These are phyloP conservation scores for Penicillium crystallinum DNA, from an alignment of 495 filamentous ascomycete genomes.

Conservation along the genomic window DNA sequence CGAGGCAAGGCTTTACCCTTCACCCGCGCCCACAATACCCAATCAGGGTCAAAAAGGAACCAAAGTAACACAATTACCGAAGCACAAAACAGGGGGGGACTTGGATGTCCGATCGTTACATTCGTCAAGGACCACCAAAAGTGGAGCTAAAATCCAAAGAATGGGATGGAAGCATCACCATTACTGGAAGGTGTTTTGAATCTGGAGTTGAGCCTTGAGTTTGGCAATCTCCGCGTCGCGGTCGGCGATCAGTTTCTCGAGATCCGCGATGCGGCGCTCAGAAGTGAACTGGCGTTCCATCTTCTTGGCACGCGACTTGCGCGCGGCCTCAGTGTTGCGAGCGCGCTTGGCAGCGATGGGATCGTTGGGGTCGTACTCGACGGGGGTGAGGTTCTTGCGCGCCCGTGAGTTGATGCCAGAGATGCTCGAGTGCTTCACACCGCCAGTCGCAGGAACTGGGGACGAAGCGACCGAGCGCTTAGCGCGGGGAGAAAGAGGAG, in stretches of 20 bases:
- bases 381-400: constrained; percentile 75
- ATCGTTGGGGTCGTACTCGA: constrained; percentile 54
- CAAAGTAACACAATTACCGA: constrained; percentile 9
- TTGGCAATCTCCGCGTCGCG: constrained; percentile 60
- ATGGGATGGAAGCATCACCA: constrained; percentile 9
- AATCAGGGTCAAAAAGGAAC: constrained; percentile 5
- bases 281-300: constrained; percentile 62
- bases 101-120: background rate
- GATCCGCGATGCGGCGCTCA: constrained; percentile 46
- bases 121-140: constrained; percentile 1
- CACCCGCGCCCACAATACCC: constrained; percentile 30
- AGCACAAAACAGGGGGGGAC: constrained; percentile 10
- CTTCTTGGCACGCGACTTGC: constrained; percentile 87
- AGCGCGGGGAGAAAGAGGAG: constrained; percentile 15
- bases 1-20: constrained; percentile 28
- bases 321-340: constrained; percentile 90
- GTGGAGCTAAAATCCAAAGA: background rate
- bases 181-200: constrained; percentile 18
- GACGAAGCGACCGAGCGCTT: constrained; percentile 34
- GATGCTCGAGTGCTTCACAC: constrained; percentile 59
- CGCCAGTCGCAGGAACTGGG: constrained; percentile 21
- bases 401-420: constrained; percentile 66
- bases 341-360: constrained; percentile 85
- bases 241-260: constrained; percentile 43
- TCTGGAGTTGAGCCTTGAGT: constrained; percentile 26